Evolutionary conservation across 2,329 filamentous ascomycete genomes (phyloP), one percentile per base, ranked within the genome.

Genomic region (Microdochium paspali): DNA sequence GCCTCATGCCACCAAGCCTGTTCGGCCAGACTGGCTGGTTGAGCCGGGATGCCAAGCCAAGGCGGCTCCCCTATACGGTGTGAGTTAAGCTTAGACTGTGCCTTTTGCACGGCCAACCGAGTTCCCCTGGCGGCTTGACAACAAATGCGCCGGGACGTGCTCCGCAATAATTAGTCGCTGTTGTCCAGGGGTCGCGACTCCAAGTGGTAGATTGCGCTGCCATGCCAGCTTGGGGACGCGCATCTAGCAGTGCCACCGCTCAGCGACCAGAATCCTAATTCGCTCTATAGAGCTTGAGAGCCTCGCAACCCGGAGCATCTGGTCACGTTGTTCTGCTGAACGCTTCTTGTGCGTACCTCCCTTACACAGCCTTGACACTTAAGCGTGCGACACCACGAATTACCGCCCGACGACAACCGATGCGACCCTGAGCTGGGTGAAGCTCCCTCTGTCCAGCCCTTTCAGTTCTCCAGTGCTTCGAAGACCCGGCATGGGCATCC

Each of bases 401-500:
- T n/a, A n/a, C n/a, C n/a, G n/a, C n/a, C n/a, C n/a, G n/a, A n/a
- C n/a, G n/a, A n/a, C n/a, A n/a, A n/a, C n/a, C n/a, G n/a, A n/a
- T n/a, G n/a, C n/a, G n/a, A n/a, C n/a, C n/a, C n/a, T n/a, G n/a
- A n/a, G n/a, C n/a, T n/a, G n/a, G n/a, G n/a, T n/a, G n/a, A n/a
- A n/a, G n/a, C n/a, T n/a, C n/a, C n/a, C n/a, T n/a, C n/a, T n/a
- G n/a, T n/a, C n/a, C n/a, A n/a, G n/a, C n/a, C n/a, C n/a, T n/a
- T n/a, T n/a, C n/a, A n/a, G n/a, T n/a, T n/a, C n/a, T n/a, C n/a
- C n/a, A n/a, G n/a, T n/a, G n/a, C n/a, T n/a, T n/a, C n/a, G n/a
- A n/a, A 51, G 49, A 65, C 67, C 63, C 67, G 71, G 64, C 49
- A 78, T 77, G 75, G 69, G 72, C 66, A 60, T 61, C 58, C 58